Conservation (phyloP, 2,329 filamentous ascomycete genomes). For the Pseudogymnoascus sp. region DNA sequence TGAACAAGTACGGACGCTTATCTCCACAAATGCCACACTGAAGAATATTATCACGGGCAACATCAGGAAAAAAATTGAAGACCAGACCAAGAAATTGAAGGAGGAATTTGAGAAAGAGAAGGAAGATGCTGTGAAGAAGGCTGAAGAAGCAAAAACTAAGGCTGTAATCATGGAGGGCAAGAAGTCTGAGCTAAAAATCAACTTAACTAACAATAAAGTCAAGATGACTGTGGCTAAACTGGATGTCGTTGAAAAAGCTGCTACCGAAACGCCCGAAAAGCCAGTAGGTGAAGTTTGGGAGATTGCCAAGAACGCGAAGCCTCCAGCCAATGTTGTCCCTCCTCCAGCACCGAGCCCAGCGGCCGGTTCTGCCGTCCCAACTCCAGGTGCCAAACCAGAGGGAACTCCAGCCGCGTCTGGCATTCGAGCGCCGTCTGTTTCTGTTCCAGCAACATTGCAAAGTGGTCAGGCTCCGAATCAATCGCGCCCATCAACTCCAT, state of each 20-base stretch:
- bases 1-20: conserved; percentile 44
- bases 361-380: conserved; percentile 5
- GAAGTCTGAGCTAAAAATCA: conserved; percentile 64
- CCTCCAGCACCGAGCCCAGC: conserved; percentile 15
- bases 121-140: conserved; percentile 41
- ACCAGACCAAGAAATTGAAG: conserved; percentile 47
- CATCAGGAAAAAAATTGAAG: conserved; percentile 61
- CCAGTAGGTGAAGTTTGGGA: conserved; percentile 83
- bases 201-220: conserved; percentile 66
- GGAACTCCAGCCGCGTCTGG: conserved; percentile 9
- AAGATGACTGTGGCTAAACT: conserved; percentile 61
- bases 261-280: conserved; percentile 73
- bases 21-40: conserved; percentile 47
- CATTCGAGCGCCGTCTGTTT: conserved; percentile 5
- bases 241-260: conserved; percentile 69
- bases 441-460: conserved; percentile 3
- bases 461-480: not conserved
- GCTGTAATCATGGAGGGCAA: conserved; percentile 66
- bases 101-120: conserved; percentile 39
- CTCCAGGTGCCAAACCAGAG: conserved; percentile 4
- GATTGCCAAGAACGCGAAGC: conserved; percentile 60
- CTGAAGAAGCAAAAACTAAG: conserved; percentile 32
- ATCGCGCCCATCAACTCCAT: not conserved
- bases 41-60: conserved; percentile 52
- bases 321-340: conserved; percentile 23